phyloP scores from a whole-genome alignment of 108 stramenopile genomes.

The Seminavis robusta region DNA sequence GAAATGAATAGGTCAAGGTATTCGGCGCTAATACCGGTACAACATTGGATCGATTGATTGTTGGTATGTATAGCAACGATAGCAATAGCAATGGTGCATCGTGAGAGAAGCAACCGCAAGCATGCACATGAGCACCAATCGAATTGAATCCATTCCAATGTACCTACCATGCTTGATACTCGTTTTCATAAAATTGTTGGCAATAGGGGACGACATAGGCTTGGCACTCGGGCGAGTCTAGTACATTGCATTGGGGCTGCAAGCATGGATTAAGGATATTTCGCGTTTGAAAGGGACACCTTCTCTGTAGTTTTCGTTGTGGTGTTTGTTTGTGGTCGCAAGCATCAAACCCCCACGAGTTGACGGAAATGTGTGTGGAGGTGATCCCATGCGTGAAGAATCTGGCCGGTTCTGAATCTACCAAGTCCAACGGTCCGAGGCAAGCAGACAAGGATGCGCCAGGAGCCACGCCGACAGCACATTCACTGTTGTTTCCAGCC shows the following conservation, averaged over 20 bases:
- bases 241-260: no score
- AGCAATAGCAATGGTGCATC: no score
- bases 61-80: no score
- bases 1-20: slow-evolving; percentile 30
- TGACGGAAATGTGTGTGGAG: slow-evolving; percentile 21
- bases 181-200: background rate
- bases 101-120: no score
- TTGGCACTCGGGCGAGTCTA: slow-evolving; percentile 5
- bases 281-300: no score
- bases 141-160: no score
- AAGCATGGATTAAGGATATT: no score
- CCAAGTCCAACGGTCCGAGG: background rate
- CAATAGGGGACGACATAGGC: slow-evolving; percentile 1
- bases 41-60: slow-evolving; percentile 10
- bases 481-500: slow-evolving; percentile 17
- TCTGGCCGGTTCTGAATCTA: no score
- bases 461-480: slow-evolving; percentile 30
- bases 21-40: slow-evolving; percentile 25
- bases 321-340: background rate
- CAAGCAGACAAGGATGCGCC: slow-evolving; percentile 19
- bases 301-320: background rate
- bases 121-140: no score
- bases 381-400: background rate
- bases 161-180: slow-evolving; percentile 10
- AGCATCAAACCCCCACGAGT: slow-evolving; percentile 15